Conservation (phyloP, 352 stramenopile species). For the Pythium vanterpoolii region DNA sequence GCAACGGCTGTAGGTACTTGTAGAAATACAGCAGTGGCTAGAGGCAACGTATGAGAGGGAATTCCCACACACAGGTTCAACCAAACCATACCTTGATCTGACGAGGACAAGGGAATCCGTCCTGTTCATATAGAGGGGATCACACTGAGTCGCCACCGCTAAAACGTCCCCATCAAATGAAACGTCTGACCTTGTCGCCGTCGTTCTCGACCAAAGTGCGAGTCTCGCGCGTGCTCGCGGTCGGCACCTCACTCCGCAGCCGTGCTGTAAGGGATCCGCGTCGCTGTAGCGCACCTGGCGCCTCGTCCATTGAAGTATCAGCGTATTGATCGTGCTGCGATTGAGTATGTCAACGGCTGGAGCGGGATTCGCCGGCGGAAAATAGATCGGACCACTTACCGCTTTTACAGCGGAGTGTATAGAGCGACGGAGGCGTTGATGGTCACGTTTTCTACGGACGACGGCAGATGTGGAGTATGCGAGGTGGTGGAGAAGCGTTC, state of each 20-base stretch:
- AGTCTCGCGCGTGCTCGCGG: background rate
- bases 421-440: background rate
- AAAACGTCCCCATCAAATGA: background rate
- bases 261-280: conserved; percentile 47
- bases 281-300: background rate
- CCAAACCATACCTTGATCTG: conserved; percentile 27
- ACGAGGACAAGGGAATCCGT: conserved; percentile 29
- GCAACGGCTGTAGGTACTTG: conserved; percentile 79
- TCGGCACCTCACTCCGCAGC: conserved; percentile 41
- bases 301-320: background rate
- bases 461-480: background rate
- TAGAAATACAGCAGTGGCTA: conserved; percentile 76
- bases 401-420: background rate
- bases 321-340: background rate
- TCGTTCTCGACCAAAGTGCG: background rate
- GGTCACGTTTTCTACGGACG: background rate
- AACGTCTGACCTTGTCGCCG: background rate
- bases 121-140: too few species aligned
- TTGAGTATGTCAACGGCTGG: background rate
- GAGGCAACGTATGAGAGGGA: background rate
- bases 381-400: background rate
- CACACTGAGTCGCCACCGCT: too few species aligned
- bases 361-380: background rate
- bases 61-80: background rate
- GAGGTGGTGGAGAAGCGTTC: background rate